Base-by-base conservation (phyloP, 1,284 basidiomycete genomes). In the Naganishia cerealis region DNA sequence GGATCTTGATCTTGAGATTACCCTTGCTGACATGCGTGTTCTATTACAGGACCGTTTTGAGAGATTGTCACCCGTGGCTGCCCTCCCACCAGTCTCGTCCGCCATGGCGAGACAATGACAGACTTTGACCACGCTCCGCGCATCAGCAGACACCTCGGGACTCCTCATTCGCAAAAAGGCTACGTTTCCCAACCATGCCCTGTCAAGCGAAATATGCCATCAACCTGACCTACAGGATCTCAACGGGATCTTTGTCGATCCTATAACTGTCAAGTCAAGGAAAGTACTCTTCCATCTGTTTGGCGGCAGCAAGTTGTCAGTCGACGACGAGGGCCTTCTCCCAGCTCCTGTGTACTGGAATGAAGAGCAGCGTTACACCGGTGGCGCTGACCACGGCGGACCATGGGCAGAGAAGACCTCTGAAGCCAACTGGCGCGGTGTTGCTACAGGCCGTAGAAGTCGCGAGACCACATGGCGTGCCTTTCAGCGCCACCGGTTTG, bases 151-250 rank as follows among this genome's bases (percentile, higher is more conserved):
- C 24, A 58, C n/a, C 57, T 58, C 57, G 29, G 16, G 16, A 15
- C 39, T 24, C 57, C 57, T 21, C 57, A 58, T 58, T 58, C 57
- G 6, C 15, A 58, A n/a, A n/a, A 58, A n/a, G 40, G 57, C 57
- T 58, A 58, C 57, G 24, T 58, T 43, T 43, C 57, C 57, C n/a
- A 58, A 58, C 16, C 29, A 42, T 26, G 43, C 57, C 13, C 12
- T 58, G 40, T 58, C 57, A 58, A 58, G 38, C 57, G 57, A 58
- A 13, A 58, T 58, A 21, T 58, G 57, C 24, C 57, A 58, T 24
- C 57, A 58, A 43, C 57, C 57, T 42, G 57, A 58, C 24, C 40
- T 58, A 29, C 57, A 58, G n/a, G 57, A 40, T 15, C 57, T 58
- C 40, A 40, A 42, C 57, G 57, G 57, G 38, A 42, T 58, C 13